These are phyloP conservation scores for Suhomyces panamericanus DNA, from an alignment of 1,139 yeast genomes.

Conservation along the genomic window DNA sequence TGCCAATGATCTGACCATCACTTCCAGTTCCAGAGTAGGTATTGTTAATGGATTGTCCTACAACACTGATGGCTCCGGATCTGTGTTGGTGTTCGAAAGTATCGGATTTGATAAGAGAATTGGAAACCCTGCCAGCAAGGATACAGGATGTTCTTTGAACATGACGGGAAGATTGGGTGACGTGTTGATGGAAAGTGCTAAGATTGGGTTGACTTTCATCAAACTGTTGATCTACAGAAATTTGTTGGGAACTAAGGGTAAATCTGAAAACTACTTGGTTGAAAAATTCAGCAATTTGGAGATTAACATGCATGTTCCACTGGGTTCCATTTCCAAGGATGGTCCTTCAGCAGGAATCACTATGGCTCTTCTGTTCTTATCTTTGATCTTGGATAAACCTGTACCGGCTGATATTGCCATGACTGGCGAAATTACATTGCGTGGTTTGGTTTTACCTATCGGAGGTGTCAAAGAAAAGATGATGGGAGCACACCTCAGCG, in stretches of 20 bases:
- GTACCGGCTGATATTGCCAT: slow-evolving; percentile 74
- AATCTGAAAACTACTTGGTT: slow-evolving; percentile 30
- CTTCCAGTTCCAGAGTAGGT: slow-evolving; percentile 41
- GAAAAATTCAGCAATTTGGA: slow-evolving; percentile 55
- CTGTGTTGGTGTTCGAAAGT: slow-evolving; percentile 78
- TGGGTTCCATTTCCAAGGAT: slow-evolving; percentile 85
- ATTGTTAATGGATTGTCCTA: slow-evolving; percentile 90
- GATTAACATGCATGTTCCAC: slow-evolving; percentile 84
- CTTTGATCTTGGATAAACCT: slow-evolving; percentile 66
- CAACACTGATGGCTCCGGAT: slow-evolving; percentile 86
- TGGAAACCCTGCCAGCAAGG: slow-evolving; percentile 26
- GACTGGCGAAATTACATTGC: slow-evolving; percentile 90
- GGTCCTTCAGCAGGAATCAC: slow-evolving; percentile 96
- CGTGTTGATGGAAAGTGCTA: slow-evolving; percentile 79
- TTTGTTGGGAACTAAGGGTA: slow-evolving; percentile 28
- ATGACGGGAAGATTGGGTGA: slow-evolving; percentile 86
- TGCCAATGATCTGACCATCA: slow-evolving; percentile 18
- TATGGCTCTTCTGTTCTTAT: slow-evolving; percentile 77
- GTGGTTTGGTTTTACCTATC: slow-evolving; percentile 84
- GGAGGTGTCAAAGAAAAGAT: slow-evolving; percentile 89
- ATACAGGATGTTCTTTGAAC: slow-evolving; percentile 47
- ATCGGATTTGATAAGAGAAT: slow-evolving; percentile 48
- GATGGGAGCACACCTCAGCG: slow-evolving; percentile 79
- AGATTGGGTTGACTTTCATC: slow-evolving; percentile 75
- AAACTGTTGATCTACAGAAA: slow-evolving; percentile 53